Conservation (phyloP, 2,329 filamentous ascomycete genomes). For the Chrysoporthe deuterocubensis region DNA sequence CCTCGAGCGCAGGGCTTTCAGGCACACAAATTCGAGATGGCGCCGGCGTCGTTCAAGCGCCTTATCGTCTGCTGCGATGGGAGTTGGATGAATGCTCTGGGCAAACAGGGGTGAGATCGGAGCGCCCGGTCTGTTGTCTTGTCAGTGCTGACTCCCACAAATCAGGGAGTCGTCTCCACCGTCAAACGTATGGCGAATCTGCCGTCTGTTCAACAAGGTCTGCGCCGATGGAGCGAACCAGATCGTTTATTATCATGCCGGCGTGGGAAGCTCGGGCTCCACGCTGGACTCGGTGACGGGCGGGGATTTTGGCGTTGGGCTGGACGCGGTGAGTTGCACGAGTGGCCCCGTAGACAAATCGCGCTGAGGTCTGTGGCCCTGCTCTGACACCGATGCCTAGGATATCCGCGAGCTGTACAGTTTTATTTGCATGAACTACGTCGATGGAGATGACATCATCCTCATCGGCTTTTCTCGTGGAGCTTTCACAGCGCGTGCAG, state of each 20-base stretch:
- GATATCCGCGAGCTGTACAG: conserved; percentile 44
- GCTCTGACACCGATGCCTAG: conserved; percentile 13
- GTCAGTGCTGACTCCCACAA: background rate
- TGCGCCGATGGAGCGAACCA: conserved; percentile 36
- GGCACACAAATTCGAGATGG: background rate
- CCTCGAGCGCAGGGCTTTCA: background rate
- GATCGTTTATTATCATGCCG: conserved; percentile 39
- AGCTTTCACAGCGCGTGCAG: conserved; percentile 45
- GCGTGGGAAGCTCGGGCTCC: conserved; percentile 37
- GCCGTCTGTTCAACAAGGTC: conserved; percentile 34
- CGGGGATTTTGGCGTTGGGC: conserved; percentile 39
- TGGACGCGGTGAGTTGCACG: conserved; percentile 30
- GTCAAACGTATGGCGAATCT: conserved; percentile 36
- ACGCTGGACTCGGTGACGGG: conserved; percentile 37
- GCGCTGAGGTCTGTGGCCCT: background rate
- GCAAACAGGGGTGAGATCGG: conserved; percentile 27
- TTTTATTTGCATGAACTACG: conserved; percentile 44
- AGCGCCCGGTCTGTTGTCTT: background rate
- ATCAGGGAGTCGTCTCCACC: background rate
- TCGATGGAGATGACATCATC: conserved; percentile 41
- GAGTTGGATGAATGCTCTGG: conserved; percentile 40
- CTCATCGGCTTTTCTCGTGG: conserved; percentile 45
- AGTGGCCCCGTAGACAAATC: background rate
- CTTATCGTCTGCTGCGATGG: conserved; percentile 41
- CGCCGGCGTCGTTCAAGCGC: conserved; percentile 30